phyloP scores from a whole-genome alignment of 306 rosid species.

The Malus domestica region DNA sequence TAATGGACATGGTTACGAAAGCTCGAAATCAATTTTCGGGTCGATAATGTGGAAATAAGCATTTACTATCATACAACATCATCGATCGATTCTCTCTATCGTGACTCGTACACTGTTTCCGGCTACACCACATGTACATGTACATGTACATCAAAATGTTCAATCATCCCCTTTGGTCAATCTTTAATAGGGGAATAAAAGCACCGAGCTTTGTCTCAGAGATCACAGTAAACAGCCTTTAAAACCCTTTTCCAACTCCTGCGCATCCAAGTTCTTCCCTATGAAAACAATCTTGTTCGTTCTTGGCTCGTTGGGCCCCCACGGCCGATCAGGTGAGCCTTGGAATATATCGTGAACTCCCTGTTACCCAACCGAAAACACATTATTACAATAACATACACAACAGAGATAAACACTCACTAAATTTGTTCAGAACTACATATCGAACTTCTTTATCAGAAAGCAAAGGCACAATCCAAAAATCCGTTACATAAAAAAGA shows the following conservation, averaged over 20 bases:
- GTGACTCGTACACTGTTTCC: background rate
- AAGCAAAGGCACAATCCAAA: background rate
- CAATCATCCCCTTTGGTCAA: background rate
- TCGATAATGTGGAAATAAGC: background rate
- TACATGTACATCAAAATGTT: background rate
- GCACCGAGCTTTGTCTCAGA: background rate
- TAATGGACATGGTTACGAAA: too few species aligned
- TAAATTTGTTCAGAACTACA: background rate
- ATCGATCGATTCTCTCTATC: too few species aligned
- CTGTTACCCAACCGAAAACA: slow-evolving; percentile 32
- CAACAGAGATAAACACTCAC: too few species aligned
- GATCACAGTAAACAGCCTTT: slow-evolving; percentile 62
- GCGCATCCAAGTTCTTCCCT: slow-evolving; percentile 76
- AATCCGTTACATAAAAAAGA: background rate
- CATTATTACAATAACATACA: background rate
- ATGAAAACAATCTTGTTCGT: slow-evolving; percentile 84
- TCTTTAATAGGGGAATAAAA: background rate
- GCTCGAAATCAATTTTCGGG: background rate
- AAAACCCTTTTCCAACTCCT: slow-evolving; percentile 76
- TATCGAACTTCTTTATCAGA: background rate
- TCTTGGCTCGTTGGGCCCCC: slow-evolving; percentile 77
- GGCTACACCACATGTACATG: background rate
- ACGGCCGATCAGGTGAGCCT: slow-evolving; percentile 93
- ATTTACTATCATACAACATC: background rate
- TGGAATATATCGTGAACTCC: slow-evolving; percentile 98